phyloP scores from a whole-genome alignment of 768 basidiomycete genomes.

The Strobilomyces echinocephalus region DNA sequence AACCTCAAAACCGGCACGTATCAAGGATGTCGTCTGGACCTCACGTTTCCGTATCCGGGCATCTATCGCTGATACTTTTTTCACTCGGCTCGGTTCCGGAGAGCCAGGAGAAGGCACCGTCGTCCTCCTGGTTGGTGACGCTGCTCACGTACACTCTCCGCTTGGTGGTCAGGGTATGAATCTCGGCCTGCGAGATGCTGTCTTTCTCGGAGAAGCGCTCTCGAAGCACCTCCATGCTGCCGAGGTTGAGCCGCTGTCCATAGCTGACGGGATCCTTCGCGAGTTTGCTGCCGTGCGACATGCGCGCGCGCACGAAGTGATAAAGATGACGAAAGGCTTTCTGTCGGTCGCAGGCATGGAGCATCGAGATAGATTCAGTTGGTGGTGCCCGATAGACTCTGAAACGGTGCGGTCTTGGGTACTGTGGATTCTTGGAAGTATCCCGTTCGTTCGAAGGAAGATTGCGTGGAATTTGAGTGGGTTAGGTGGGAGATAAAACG shows the following conservation, averaged over 20 bases:
- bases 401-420: constrained; percentile 23
- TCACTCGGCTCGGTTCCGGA: constrained; percentile 25
- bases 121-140: constrained; percentile 39
- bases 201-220: constrained; percentile 41
- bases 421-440: constrained; percentile 18
- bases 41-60: constrained; percentile 42
- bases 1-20: constrained; percentile 22
- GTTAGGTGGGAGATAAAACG: not conserved
- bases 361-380: constrained; percentile 8
- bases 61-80: constrained; percentile 39
- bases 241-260: constrained; percentile 3
- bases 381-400: constrained; percentile 27
- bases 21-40: constrained; percentile 41
- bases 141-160: constrained; percentile 51
- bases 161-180: constrained; percentile 57
- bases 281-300: constrained; percentile 35
- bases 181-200: constrained; percentile 50
- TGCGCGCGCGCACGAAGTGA: constrained; percentile 38
- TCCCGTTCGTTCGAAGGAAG: constrained; percentile 6
- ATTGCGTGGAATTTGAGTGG: constrained; percentile 1
- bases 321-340: constrained; percentile 37
- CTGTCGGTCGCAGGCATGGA: constrained; percentile 22
- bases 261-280: constrained; percentile 30
- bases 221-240: constrained; percentile 29
- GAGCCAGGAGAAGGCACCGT: constrained; percentile 4